Evolutionary conservation across 2,329 filamentous ascomycete species (phyloP).

Genomic region (Macrophomina tecta): DNA sequence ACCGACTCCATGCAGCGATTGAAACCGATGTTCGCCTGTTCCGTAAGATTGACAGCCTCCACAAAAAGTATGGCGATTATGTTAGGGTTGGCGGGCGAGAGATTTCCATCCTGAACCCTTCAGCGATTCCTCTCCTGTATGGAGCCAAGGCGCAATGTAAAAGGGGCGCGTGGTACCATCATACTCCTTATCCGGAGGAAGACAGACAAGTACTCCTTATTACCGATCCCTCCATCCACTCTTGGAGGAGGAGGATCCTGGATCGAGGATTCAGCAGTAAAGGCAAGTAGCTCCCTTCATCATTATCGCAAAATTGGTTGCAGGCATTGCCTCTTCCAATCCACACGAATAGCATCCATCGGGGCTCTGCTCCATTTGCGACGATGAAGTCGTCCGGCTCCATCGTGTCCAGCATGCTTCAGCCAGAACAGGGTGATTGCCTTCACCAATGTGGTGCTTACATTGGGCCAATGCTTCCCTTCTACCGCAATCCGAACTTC

Average conservation of each 20-base stretch:
- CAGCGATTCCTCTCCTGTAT: constrained; percentile 31
- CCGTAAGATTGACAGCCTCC: constrained; percentile 24
- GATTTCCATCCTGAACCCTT: constrained; percentile 36
- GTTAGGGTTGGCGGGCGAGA: constrained; percentile 34
- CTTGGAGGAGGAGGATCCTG: constrained; percentile 39
- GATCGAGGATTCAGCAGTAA: constrained; percentile 42
- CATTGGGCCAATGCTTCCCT: not conserved
- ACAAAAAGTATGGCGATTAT: constrained; percentile 27
- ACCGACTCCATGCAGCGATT: not conserved
- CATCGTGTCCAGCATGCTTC: too few species aligned
- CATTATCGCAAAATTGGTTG: too few species aligned
- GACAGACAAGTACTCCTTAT: constrained; percentile 29
- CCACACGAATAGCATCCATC: too few species aligned
- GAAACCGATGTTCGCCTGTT: constrained; percentile 7
- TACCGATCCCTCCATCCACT: constrained; percentile 36
- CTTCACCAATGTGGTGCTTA: too few species aligned
- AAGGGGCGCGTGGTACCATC: constrained; percentile 40
- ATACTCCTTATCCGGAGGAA: constrained; percentile 28
- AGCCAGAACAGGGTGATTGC: too few species aligned
- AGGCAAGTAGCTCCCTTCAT: not conserved
- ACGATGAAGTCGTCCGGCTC: too few species aligned
- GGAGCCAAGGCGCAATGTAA: constrained; percentile 46
- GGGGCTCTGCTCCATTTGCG: too few species aligned
- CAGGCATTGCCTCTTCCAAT: too few species aligned
- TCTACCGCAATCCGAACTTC: too few species aligned